These are phyloP conservation scores for Lactarius hengduanensis DNA, from an alignment of 768 basidiomycete species.

Conservation along the genomic window DNA sequence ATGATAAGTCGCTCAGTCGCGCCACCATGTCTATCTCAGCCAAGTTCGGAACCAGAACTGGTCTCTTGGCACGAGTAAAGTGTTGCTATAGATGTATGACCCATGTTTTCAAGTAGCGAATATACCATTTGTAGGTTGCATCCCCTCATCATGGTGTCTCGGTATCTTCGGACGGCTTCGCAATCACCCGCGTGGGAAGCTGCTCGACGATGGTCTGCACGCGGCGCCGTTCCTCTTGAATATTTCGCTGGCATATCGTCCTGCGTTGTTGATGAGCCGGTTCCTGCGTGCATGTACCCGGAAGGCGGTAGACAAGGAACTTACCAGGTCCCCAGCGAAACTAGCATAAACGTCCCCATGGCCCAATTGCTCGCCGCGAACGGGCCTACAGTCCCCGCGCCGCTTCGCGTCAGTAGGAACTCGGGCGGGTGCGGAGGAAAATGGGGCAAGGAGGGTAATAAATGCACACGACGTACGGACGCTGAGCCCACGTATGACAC, in stretches of 20 bases:
- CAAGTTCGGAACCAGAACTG: background rate
- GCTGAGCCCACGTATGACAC: conserved; percentile 66
- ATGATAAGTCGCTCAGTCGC: conserved; percentile 1
- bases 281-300: background rate
- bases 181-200: conserved; percentile 53
- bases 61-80: background rate
- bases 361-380: conserved; percentile 78
- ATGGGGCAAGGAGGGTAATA: background rate
- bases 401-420: conserved; percentile 1
- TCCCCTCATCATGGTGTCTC: conserved; percentile 8
- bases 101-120: conserved; percentile 19
- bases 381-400: conserved; percentile 43
- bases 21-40: background rate
- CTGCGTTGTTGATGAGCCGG: conserved; percentile 35
- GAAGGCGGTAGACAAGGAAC: conserved; percentile 31
- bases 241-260: conserved; percentile 61
- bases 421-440: background rate
- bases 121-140: conserved; percentile 15
- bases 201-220: conserved; percentile 58
- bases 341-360: conserved; percentile 64
- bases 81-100: conserved; percentile 4
- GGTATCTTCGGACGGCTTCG: conserved; percentile 39
- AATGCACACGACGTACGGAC: conserved; percentile 46
- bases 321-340: conserved; percentile 71
- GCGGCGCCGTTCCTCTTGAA: conserved; percentile 52